Evolutionary conservation across 805 yeast genomes (phyloP), one percentile per base, ranked within the genome.

Genomic region (Candida bentonensis): DNA sequence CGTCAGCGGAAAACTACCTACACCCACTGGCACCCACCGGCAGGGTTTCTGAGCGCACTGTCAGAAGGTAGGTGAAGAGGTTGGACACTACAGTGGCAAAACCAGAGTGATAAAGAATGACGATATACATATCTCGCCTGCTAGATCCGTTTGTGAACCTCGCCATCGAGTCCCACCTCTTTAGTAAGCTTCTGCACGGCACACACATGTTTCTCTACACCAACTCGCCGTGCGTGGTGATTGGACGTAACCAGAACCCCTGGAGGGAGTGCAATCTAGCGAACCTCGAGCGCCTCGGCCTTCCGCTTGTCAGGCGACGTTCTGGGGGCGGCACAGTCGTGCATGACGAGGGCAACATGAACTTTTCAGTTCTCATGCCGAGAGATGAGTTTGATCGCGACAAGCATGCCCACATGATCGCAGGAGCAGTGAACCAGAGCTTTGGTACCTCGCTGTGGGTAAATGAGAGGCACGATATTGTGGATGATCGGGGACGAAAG

Each of bases 261-360:
- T 89, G 89, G 85, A 74, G 78, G 47, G 99, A 92, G 58, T 71
- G 78, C 33, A 82, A 84, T 53, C 46, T 92, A 2, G 69, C 75
- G 0, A 55, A 75, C 13, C 63, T 83, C 3, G 63, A 69, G 3
- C 51, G 65, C 0, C 59, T 73, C 2, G 65, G 65, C 2, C 69
- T 84, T 22, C 89, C 94, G 0, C 56, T 88, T 4, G 57, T 92
- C 3, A 67, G 99, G 52, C 67, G 99, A 45, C 66, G 73, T 41
- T 79, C 92, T 5, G 99, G 99, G 0, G 99, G 99, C 1, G 99
- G 99, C 0, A 78, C 96, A 0, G 99, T 92, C 1, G 95, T 87
- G 9, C 99, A 92, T 59, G 98, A 89, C 60, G 51, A 69, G 3
- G 95, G 96, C 0, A 92, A 92, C 54, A 77, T 80, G 17, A 92